Base-by-base conservation (phyloP, 176 grass and related monocot species). In the Typha latifolia region DNA sequence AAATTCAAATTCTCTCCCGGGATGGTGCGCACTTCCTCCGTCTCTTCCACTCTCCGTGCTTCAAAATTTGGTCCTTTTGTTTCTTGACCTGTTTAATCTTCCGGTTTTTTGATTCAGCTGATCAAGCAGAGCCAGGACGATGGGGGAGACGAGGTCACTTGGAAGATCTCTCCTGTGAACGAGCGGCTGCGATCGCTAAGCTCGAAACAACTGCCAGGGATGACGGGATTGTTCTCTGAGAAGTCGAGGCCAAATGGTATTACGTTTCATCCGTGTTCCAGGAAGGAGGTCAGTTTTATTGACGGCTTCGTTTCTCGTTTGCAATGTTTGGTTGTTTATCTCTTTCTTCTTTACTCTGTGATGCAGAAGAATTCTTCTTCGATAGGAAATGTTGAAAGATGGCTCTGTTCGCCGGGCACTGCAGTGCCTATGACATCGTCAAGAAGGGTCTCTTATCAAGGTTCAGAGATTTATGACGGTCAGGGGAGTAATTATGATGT, bases 91-190 rank as follows among this genome's bases (percentile, higher is more conserved):
- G 14, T 27, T 66, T 53, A 64, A 32, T 72, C 57, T 66, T 29
- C 14, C 72, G 15, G 10, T 29, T 70, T n/a, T 14, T 26, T 12
- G 22, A 55, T 70, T 70, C 81, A 96, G 93, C 61, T 97, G 77
- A 92, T 97, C 70, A 89, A 86, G 47, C 85, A 92, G 79, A 97
- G 93, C 69, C 93, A 97, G 74, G 93, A 97, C 62, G 88, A 97
- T 62, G 83, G 88, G 47, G 84, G 67, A 20, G 82, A 80, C 18
- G 88, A 86, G 53, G 69, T 97, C 21, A 97, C 93, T 14, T 97
- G 93, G 85, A 97, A 89, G 78, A 82, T 97, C 57, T 97, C 93
- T 10, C 93, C 88, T 14, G 93, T 97, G 47, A 97, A 92, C 49
- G 69, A 84, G 71, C 85, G 93, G 51, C 66, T 97, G 32, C 75